Percentiles rank a stretch among this genome's conserved stretches.
Conservation (phyloP, 73 alveolate species). For the Stentor roeselii region DNA sequence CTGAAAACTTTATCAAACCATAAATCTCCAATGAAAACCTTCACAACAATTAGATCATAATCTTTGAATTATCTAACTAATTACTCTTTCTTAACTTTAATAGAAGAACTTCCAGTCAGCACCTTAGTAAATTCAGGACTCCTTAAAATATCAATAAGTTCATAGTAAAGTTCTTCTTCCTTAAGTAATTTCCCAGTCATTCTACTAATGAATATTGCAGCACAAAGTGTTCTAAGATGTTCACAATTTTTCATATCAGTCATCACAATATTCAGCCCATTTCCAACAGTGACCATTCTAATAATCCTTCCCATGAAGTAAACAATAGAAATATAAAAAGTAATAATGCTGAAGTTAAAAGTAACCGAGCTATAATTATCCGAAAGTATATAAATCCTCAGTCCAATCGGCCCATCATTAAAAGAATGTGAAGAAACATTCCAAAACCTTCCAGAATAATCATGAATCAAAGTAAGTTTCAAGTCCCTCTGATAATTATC, state of each 20-base stretch:
- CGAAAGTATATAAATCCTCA: conserved; percentile 51
- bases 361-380: conserved; percentile 38
- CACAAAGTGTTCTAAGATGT: conserved; percentile 78
- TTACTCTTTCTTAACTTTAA: conserved; percentile 1
- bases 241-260: conserved; percentile 88
- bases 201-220: conserved; percentile 86
- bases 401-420: conserved; percentile 25
- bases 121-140: conserved; percentile 74
- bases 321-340: conserved; percentile 63
- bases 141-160: conserved; percentile 91
- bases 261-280: conserved; percentile 55
- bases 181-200: conserved; percentile 60
- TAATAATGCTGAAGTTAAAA: conserved; percentile 38
- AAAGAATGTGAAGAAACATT: background rate
- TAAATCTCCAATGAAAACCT: no score
- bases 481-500: background rate
- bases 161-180: conserved; percentile 91
- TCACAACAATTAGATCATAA: no score
- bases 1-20: no score
- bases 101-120: conserved; percentile 10
- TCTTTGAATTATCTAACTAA: no score
- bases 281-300: conserved; percentile 63
- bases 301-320: conserved; percentile 53
- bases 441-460: background rate
- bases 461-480: background rate